Evolutionary conservation across 352 stramenopile species (phyloP), one percentile per base, ranked within the genome.

Genomic region (Pythium volutum): DNA sequence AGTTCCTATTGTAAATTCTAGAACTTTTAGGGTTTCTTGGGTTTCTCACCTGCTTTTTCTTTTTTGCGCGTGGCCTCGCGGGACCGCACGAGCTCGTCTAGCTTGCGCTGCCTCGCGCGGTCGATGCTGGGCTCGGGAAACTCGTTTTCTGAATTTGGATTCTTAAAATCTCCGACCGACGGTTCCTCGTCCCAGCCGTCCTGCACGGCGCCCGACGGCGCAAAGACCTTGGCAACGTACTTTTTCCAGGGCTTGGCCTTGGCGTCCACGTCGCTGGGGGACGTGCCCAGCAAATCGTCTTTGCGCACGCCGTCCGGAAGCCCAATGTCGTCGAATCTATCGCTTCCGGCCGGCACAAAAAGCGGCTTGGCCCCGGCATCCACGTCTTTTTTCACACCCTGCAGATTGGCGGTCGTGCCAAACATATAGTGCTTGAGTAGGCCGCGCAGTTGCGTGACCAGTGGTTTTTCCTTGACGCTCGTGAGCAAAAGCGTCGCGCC

Each of bases 401-500:
- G 76, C 20, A 59, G 52, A 29, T 58, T 80, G 2, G 64, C 54
- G 20, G 74, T 77, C 0, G 71, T 65, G 23, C 78, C 80, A 31
- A 94, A 89, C 23, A 79, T 76, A 45, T 87, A 89, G 9, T 27
- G 62, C 39, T 90, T 88, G 73, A 89, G 87, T 25, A 82, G 54
- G 0, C 66, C 63, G 4, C 85, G 81, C 48, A 95, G 89, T 51
- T 89, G 76, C 18, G 80, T 74, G 22, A 78, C 72, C 2, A 94
- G 67, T 18, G 70, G 75, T 69, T 96, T 97, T 60, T 98, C 90
- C 62, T 93, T 96, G 42, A 74, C 78, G 56, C 76, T 95, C 27
- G 84, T 91, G 71, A 92, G 93, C 29, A 97, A 60, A 34, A 98
- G 71, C 14, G 70, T 93, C 10, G 87, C 90, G n/a, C 88, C 86